Conservation (phyloP, 2,329 filamentous ascomycete genomes). For the Drechslera avenae region DNA sequence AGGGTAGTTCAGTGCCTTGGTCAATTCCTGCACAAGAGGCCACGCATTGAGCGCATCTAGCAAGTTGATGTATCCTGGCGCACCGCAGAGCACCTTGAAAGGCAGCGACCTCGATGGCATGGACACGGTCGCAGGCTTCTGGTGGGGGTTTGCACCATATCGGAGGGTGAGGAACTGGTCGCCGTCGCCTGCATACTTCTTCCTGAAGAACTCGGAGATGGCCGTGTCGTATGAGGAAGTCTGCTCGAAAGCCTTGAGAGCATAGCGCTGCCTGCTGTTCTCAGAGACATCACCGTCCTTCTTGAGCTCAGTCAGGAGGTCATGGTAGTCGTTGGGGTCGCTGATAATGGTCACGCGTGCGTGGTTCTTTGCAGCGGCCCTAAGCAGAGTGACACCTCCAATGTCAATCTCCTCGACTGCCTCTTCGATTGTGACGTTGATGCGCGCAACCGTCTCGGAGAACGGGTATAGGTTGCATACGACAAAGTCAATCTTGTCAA, state of each 20-base stretch:
- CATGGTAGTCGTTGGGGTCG: slow-evolving; percentile 90
- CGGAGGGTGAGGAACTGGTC: slow-evolving; percentile 82
- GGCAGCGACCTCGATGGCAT: slow-evolving; percentile 74
- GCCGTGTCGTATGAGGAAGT: slow-evolving; percentile 95
- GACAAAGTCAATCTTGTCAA: slow-evolving; percentile 51
- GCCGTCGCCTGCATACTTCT: slow-evolving; percentile 89
- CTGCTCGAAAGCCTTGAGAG: slow-evolving; percentile 97
- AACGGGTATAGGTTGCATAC: slow-evolving; percentile 99
- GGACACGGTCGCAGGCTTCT: slow-evolving; percentile 92
- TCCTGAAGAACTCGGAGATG: slow-evolving; percentile 96
- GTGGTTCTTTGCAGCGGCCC: slow-evolving; percentile 98
- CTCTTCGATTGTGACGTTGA: slow-evolving; percentile 95
- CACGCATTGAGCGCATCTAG: slow-evolving; percentile 96
- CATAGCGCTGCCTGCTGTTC: slow-evolving; percentile 83
- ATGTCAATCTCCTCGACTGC: slow-evolving; percentile 99
- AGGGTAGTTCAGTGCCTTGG: slow-evolving; percentile 81
- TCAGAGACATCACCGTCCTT: slow-evolving; percentile 84
- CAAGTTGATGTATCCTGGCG: slow-evolving; percentile 96
- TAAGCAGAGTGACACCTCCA: slow-evolving; percentile 90
- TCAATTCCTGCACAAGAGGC: slow-evolving; percentile 95
- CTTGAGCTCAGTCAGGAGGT: slow-evolving; percentile 90
- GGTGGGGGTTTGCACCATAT: slow-evolving; percentile 97
- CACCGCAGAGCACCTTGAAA: slow-evolving; percentile 90
- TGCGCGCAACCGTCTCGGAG: slow-evolving; percentile 96
- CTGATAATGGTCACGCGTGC: slow-evolving; percentile 92